Base-by-base conservation (phyloP, 495 filamentous ascomycete genomes). In the Alectoria sarmentosa region DNA sequence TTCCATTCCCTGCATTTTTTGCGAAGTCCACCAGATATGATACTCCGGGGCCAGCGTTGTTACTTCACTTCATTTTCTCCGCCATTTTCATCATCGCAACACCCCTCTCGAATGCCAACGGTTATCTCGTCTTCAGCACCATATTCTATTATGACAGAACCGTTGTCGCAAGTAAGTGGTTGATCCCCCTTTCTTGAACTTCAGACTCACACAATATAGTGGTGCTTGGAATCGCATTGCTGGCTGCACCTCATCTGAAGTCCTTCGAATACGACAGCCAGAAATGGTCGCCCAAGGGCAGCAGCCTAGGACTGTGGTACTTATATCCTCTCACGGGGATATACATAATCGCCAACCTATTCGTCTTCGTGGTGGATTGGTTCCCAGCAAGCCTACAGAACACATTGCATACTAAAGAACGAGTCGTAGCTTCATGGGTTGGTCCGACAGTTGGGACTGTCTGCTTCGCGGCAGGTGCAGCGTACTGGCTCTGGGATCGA, bases 41-140 rank as follows among this genome's bases (percentile, higher is more conserved):
- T 36, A 36, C 54, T 13, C 54, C 54, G 21, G 54, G 54, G 54
- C 54, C 54, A 19, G 54, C 30, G 36, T 57, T 36, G 11, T n/a
- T 57, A 36, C 54, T 57, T 36, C 30, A 57, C 30, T 57, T 57
- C 30, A 36, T 57, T n/a, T 57, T 36, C 26, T 57, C 54, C 17
- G n/a, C 54, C 6, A n/a, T 57, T n/a, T 57, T 57, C n/a, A 57
- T 57, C 54, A 36, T 57, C n/a, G 54, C 54, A 36, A 57, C 54
- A 57, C 54, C 54, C 19, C 30, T 57, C 17, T 34, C 54, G n/a
- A 57, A 36, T 11, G 54, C 54, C 30, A 34, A 57, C n/a, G 54
- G 54, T 21, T 57, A 57, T 11, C 54, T 57, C 36, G 30, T 57
- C 30, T 57, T 57, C 54, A 57, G 54, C 36, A 57, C 54, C 17